phyloP scores from a whole-genome alignment of 805 yeast species.

The Schwanniomyces pseudopolymorphus region DNA sequence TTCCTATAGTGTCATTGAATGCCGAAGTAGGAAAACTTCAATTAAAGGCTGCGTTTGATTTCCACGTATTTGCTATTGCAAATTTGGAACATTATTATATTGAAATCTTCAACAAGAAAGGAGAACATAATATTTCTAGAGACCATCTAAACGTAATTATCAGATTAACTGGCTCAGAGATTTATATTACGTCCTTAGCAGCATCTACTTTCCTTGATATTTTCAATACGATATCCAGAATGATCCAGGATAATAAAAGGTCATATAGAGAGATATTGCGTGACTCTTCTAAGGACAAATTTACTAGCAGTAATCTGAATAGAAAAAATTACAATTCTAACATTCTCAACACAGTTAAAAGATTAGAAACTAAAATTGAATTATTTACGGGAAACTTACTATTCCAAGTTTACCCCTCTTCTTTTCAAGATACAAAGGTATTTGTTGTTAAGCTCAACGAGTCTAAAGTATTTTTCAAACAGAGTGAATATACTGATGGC shows the following conservation, averaged over 20 bases:
- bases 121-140: conserved; percentile 42
- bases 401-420: conserved; percentile 77
- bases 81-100: conserved; percentile 47
- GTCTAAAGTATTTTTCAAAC: conserved; percentile 52
- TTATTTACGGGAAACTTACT: conserved; percentile 57
- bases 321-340: conserved; percentile 1
- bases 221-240: conserved; percentile 63
- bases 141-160: conserved; percentile 61
- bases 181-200: conserved; percentile 79
- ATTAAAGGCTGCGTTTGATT: conserved; percentile 72
- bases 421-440: conserved; percentile 75
- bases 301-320: neutral
- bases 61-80: conserved; percentile 76
- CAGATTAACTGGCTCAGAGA: conserved; percentile 50
- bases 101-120: conserved; percentile 69
- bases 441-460: conserved; percentile 60
- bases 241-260: conserved; percentile 67
- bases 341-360: conserved; percentile 22
- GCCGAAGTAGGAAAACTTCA: conserved; percentile 57
- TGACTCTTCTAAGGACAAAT: conserved; percentile 44
- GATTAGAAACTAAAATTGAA: conserved; percentile 66
- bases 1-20: conserved; percentile 69
- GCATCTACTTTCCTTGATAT: conserved; percentile 83
- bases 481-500: conserved; percentile 43
- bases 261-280: conserved; percentile 75